Evolutionary conservation across 805 yeast species (phyloP).

Genomic region (Hermanozyma aechmeae): DNA sequence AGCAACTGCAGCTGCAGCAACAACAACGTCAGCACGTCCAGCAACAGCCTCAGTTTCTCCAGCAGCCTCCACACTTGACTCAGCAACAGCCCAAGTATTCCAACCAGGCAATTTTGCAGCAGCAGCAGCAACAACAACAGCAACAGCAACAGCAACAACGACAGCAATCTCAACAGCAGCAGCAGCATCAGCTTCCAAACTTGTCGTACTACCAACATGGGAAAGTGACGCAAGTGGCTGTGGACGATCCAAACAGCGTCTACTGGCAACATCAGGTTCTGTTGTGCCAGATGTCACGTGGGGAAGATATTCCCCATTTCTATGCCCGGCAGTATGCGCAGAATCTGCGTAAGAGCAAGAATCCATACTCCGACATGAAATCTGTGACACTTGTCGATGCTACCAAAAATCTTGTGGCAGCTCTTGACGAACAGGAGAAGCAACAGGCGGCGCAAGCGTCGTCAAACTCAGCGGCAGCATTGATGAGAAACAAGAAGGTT

Average conservation of each 20-base stretch:
- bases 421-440: slow-evolving; percentile 29
- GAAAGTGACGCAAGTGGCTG: slow-evolving; percentile 21
- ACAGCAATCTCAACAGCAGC: slow-evolving; percentile 14
- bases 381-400: slow-evolving; percentile 32
- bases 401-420: slow-evolving; percentile 26
- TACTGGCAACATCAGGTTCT: slow-evolving; percentile 78
- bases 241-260: slow-evolving; percentile 33
- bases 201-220: background rate
- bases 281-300: slow-evolving; percentile 60
- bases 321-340: slow-evolving; percentile 81
- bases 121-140: slow-evolving; percentile 10
- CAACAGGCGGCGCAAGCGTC: slow-evolving; percentile 22
- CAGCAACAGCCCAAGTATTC: slow-evolving; percentile 6
- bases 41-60: slow-evolving; percentile 8
- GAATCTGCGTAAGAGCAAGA: slow-evolving; percentile 42
- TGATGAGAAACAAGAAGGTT: slow-evolving; percentile 35
- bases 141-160: slow-evolving; percentile 9
- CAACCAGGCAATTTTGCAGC: too few relatives aligned
- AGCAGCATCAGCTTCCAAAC: slow-evolving; percentile 14
- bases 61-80: slow-evolving; percentile 7
- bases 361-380: slow-evolving; percentile 27
- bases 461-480: slow-evolving; percentile 15
- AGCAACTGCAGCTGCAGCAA: slow-evolving; percentile 11
- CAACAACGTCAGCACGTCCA: slow-evolving; percentile 20
- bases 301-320: slow-evolving; percentile 59